Evolutionary conservation across 768 basidiomycete genomes (phyloP), one percentile per base, ranked within the genome.

Genomic region (Tulasnella sp.): DNA sequence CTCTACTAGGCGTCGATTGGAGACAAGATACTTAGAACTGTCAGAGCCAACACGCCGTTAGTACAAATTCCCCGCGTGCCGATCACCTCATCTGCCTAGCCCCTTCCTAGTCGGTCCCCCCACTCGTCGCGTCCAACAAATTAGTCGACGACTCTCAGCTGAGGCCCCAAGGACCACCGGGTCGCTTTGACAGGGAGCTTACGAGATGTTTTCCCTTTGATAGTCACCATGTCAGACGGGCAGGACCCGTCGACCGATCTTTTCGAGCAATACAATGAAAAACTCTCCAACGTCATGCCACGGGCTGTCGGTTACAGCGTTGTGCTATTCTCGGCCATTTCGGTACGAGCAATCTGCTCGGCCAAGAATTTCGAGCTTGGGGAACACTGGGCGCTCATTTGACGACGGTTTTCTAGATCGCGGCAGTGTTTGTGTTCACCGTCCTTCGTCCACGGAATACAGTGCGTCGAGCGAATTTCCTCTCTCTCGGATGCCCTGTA

Each of bases 361-460:
- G n/a, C 36, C 5, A 24, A 18, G 10, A 34, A 56, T 76, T 40
- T 27, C 72, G 44, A 68, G 10, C 2, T 9, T 19, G 62, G 27
- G n/a, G n/a, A n/a, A n/a, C 62, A 68, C n/a, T n/a, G 39, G 40
- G 38, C 38, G 31, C 36, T 81, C 56, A 58, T 81, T 18, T 58
- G n/a, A 12, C 31, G 27, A 34, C 76, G n/a, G 21, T 31, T 1
- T 5, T 0, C 27, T 78, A 85, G 85, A 79, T 86, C 74, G 85
- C 78, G 1, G 86, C 86, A 0, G 75, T 87, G 31, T 76, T 85
- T n/a, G 85, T 83, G 7, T 99, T 99, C 87, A 97, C 96, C 81
- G 71, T 93, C 81, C 87, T 98, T 73, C 91, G 97, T 48, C 97
- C 97, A 18, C 91, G 91, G 82, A 97, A 98, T 88, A 95, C 94